Conservation (phyloP, 1,284 basidiomycete species). For the Microbotryum scabiosae region DNA sequence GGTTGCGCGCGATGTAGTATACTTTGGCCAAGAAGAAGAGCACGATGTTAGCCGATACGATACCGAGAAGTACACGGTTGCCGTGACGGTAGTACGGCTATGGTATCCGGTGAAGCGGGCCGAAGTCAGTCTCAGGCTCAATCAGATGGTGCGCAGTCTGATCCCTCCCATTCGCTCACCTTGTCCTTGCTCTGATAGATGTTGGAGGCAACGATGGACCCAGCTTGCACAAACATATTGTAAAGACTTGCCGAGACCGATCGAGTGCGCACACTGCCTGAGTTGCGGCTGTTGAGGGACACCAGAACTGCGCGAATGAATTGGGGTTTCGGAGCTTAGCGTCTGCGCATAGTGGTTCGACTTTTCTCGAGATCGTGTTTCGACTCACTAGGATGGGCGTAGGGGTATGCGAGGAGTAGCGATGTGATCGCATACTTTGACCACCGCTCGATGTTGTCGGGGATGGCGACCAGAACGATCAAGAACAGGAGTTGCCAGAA, state of each 20-base stretch:
- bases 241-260: constrained; percentile 27
- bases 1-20: constrained; percentile 31
- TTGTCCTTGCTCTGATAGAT: constrained; percentile 18
- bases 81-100: constrained; percentile 13
- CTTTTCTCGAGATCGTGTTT: not conserved
- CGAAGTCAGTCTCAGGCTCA: no score
- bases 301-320: constrained; percentile 11
- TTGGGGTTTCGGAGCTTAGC: not conserved
- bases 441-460: constrained; percentile 13
- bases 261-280: constrained; percentile 23
- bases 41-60: constrained; percentile 23
- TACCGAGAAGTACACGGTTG: constrained; percentile 21
- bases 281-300: constrained; percentile 17
- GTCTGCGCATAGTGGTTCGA: not conserved
- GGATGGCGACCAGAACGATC: constrained; percentile 12
- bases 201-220: constrained; percentile 1
- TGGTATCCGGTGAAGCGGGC: no score
- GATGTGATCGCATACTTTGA: constrained; percentile 18
- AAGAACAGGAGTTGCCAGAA: constrained; percentile 21
- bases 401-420: constrained; percentile 12
- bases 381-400: constrained; percentile 18
- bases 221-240: constrained; percentile 27
- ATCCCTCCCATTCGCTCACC: no score
- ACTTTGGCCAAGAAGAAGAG: constrained; percentile 16
- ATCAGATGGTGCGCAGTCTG: no score